Evolutionary conservation across 148 eudicot genomes (phyloP).

Genomic region (Silene conica): DNA sequence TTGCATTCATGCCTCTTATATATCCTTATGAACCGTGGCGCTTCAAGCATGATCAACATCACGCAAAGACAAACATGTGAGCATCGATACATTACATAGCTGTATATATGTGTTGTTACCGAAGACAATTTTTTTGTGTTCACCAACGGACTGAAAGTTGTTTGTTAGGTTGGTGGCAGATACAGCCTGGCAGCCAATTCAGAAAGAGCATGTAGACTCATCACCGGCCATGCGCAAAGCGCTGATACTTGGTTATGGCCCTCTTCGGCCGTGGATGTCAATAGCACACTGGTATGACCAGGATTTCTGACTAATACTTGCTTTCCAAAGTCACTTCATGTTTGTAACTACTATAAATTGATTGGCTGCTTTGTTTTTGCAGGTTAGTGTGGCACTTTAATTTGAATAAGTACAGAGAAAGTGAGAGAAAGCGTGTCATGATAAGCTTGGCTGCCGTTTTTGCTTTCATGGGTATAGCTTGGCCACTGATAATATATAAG

Average conservation of each 20-base stretch:
- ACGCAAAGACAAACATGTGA: conserved; percentile 93
- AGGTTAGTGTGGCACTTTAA: conserved; percentile 78
- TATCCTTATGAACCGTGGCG: conserved; percentile 99
- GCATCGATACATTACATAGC: conserved; percentile 16
- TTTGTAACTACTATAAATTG: background rate
- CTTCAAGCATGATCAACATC: conserved; percentile 92
- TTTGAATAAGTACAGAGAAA: conserved; percentile 67
- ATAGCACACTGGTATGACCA: conserved; percentile 78
- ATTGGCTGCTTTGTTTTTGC: conserved; percentile 7
- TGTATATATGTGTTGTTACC: background rate
- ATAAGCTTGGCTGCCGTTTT: conserved; percentile 86
- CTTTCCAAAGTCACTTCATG: background rate
- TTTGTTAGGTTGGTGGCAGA: conserved; percentile 67
- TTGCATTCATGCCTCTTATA: conserved; percentile 84
- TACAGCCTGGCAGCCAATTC: conserved; percentile 90
- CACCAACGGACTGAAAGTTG: conserved; percentile 12
- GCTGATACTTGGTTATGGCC: conserved; percentile 75
- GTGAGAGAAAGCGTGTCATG: conserved; percentile 66
- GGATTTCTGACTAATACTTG: background rate
- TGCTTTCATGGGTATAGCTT: conserved; percentile 76
- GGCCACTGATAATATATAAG: conserved; percentile 80
- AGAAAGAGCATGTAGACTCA: conserved; percentile 51
- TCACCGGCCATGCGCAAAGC: conserved; percentile 60
- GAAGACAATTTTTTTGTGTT: conserved; percentile 6
- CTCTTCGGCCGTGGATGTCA: conserved; percentile 82